phyloP scores from a whole-genome alignment of 2,329 filamentous ascomycete species.

The Diaporthe citriasiana region DNA sequence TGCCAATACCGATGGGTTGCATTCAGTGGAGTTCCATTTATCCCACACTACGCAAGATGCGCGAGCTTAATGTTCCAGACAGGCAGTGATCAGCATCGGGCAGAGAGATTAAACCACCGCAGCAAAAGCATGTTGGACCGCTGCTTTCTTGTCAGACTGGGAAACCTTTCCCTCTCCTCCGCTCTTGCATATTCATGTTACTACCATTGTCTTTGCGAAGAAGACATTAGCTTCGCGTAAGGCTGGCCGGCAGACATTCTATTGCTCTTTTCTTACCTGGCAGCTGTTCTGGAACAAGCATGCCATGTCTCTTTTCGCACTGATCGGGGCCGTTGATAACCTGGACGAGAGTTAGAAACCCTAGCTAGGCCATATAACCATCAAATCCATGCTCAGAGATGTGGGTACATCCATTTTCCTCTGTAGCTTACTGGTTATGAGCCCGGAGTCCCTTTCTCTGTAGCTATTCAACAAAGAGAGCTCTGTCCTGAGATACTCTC shows the following conservation, averaged over 20 bases:
- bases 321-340: constrained; percentile 37
- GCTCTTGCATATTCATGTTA: not conserved
- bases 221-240: not conserved
- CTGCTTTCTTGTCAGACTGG: not conserved
- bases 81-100: constrained; percentile 7
- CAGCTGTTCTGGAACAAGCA: constrained; percentile 10
- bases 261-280: not conserved
- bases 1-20: not conserved
- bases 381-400: too few relatives aligned
- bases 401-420: too few relatives aligned
- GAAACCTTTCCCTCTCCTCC: not conserved
- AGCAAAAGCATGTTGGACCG: not conserved
- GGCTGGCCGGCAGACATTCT: not conserved
- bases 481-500: too few relatives aligned
- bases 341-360: too few relatives aligned
- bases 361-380: too few relatives aligned
- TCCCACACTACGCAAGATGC: constrained; percentile 13
- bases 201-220: not conserved
- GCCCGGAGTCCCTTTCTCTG: too few relatives aligned
- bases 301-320: constrained; percentile 41
- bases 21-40: constrained; percentile 15
- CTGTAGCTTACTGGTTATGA: too few relatives aligned
- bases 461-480: too few relatives aligned
- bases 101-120: not conserved
- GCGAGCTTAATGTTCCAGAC: not conserved